These are phyloP conservation scores for Coemansia sp. DNA, from an alignment of 192 early-diverging fungal species.

Conservation along the genomic window DNA sequence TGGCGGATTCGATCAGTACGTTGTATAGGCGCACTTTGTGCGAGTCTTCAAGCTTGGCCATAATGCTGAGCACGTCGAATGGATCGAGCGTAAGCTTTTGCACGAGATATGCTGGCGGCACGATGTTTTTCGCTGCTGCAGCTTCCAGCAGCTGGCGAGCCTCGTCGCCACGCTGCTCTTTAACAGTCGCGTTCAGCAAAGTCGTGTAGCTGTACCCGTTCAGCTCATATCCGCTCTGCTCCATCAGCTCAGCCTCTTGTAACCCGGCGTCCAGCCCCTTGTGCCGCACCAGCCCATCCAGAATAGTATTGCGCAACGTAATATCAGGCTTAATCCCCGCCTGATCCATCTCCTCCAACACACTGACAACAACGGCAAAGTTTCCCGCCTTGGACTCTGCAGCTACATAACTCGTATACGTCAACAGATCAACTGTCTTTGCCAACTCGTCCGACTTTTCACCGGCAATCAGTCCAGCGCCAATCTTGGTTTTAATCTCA, in stretches of 20 bases:
- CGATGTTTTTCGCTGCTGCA: conserved; percentile 18
- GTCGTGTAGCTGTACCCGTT: conserved; percentile 33
- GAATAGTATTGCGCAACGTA: conserved; percentile 41
- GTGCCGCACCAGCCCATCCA: conserved; percentile 27
- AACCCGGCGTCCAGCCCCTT: conserved; percentile 30
- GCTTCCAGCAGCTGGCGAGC: conserved; percentile 16
- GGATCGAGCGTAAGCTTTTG: conserved; percentile 24
- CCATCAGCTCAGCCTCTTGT: conserved; percentile 37
- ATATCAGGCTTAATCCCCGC: conserved; percentile 31
- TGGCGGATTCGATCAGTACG: conserved; percentile 29
- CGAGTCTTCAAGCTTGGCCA: conserved; percentile 10
- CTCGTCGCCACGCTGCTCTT: conserved; percentile 23
- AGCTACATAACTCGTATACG: conserved; percentile 37
- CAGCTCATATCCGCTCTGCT: conserved; percentile 25
- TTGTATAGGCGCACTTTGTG: conserved; percentile 42
- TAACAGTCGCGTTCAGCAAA: conserved; percentile 26
- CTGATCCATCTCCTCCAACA: conserved; percentile 40
- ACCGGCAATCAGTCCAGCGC: conserved; percentile 11
- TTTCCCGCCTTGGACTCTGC: conserved; percentile 41
- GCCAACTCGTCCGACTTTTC: conserved; percentile 3
- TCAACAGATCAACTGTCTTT: conserved; percentile 20
- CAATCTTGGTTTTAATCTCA: conserved; percentile 25
- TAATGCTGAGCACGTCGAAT: conserved; percentile 23
- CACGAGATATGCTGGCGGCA: conserved; percentile 28
- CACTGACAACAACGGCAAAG: conserved; percentile 19